These are phyloP conservation scores for Floccularia luteovirens DNA, from an alignment of 768 basidiomycete genomes.

Conservation along the genomic window DNA sequence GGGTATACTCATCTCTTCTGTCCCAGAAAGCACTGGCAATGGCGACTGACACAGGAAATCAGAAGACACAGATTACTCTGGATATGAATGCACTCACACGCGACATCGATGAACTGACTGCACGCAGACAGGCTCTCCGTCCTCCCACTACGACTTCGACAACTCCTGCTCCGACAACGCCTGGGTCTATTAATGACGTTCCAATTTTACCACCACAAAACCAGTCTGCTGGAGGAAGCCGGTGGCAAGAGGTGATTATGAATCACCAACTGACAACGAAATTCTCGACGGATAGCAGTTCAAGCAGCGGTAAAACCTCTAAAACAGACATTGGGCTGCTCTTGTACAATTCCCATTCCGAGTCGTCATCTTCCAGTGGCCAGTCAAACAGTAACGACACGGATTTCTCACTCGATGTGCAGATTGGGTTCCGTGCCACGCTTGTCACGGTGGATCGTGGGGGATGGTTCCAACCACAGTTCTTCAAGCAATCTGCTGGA, in stretches of 20 bases:
- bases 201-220: background rate
- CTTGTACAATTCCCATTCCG: background rate
- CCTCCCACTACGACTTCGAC: background rate
- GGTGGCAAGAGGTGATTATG: conserved; percentile 10
- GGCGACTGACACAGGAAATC: background rate
- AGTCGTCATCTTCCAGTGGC: background rate
- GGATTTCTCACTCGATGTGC: background rate
- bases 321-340: background rate
- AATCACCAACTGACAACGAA: background rate
- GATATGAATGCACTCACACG: background rate
- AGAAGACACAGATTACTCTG: conserved; percentile 3
- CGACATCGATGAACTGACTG: background rate
- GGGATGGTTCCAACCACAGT: conserved; percentile 15
- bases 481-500: conserved; percentile 11
- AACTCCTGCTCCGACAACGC: background rate
- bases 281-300: background rate
- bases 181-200: background rate
- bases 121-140: conserved; percentile 4
- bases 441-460: conserved; percentile 13
- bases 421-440: conserved; percentile 10
- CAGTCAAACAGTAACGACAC: background rate
- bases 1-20: background rate
- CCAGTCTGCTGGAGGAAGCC: conserved; percentile 9
- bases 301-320: background rate
- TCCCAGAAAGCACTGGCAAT: background rate